phyloP scores from a whole-genome alignment of 1,284 basidiomycete genomes.

The Irpex sp. region DNA sequence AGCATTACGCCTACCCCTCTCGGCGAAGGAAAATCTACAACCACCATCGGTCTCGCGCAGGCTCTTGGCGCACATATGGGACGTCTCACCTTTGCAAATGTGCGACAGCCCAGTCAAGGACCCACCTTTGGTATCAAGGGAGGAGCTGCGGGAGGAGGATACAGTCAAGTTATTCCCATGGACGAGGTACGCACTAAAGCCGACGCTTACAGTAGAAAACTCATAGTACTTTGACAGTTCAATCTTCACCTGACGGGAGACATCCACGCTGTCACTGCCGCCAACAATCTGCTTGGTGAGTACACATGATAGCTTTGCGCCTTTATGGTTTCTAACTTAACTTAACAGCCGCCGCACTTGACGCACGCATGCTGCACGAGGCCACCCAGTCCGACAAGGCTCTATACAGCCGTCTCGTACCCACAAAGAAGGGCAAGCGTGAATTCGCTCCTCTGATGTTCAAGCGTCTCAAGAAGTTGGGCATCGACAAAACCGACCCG shows the following conservation, averaged over 20 bases:
- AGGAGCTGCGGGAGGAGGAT: conserved; percentile 97
- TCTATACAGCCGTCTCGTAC: conserved; percentile 90
- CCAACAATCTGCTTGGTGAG: conserved; percentile 90
- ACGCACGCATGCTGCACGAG: conserved; percentile 98
- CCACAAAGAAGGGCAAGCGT: conserved; percentile 91
- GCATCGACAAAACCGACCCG: conserved; percentile 93
- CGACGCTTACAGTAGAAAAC: not conserved
- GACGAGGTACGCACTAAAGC: conserved; percentile 68
- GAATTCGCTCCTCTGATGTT: conserved; percentile 97
- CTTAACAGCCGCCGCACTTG: conserved; percentile 82
- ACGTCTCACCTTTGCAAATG: conserved; percentile 93
- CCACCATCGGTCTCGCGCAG: conserved; percentile 96
- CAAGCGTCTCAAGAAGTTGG: conserved; percentile 91
- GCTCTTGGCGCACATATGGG: conserved; percentile 94
- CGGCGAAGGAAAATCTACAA: conserved; percentile 98
- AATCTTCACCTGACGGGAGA: conserved; percentile 97
- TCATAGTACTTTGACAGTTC: conserved; percentile 50
- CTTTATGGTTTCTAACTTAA: not conserved
- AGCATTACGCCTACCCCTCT: conserved; percentile 98
- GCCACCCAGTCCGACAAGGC: conserved; percentile 95
- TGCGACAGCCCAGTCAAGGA: conserved; percentile 98
- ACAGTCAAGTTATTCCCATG: conserved; percentile 99
- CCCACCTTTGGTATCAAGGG: conserved; percentile 99
- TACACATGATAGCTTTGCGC: not conserved
- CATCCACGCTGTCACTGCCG: conserved; percentile 97